phyloP scores from a whole-genome alignment of 345 rosid genomes.

The Brassica cretica region DNA sequence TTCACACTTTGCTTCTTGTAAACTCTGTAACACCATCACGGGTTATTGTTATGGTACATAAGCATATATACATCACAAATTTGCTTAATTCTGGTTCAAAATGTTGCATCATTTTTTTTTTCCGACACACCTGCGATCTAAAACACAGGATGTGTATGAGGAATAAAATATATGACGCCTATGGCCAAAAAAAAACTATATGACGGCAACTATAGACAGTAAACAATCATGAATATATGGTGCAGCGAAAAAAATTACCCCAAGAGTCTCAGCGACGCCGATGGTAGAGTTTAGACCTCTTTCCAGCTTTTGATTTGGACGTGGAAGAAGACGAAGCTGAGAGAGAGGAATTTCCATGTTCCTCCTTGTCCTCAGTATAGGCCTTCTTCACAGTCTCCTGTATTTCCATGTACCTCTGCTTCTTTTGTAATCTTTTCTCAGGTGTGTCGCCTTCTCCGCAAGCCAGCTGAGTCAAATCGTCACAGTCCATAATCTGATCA shows the following conservation, averaged over 20 bases:
- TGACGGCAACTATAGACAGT: not conserved
- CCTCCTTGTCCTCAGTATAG: conserved; percentile 61
- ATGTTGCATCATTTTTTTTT: not conserved
- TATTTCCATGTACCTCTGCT: conserved; percentile 54
- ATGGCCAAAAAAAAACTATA: too few relatives aligned
- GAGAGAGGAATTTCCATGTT: conserved; percentile 42
- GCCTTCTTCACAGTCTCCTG: conserved; percentile 54
- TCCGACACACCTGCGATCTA: not conserved
- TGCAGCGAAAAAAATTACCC: not conserved
- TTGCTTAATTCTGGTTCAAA: not conserved
- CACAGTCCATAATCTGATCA: conserved; percentile 62
- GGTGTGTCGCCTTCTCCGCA: conserved; percentile 46
- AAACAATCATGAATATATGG: not conserved
- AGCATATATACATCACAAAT: not conserved
- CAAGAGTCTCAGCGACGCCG: conserved; percentile 17
- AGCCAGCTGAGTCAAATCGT: conserved; percentile 53
- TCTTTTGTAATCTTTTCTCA: conserved; percentile 53
- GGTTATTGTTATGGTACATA: not conserved
- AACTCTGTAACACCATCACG: not conserved
- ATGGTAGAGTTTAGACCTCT: conserved; percentile 13
- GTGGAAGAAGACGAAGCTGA: conserved; percentile 42
- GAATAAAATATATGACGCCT: not conserved
- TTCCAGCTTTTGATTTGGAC: conserved; percentile 24
- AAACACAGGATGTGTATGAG: not conserved
- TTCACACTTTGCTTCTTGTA: not conserved